A percentile compares a stretch with the other conserved stretches of the same genome.
Conservation (phyloP, 345 rosid genomes). For the Salix caprea region DNA sequence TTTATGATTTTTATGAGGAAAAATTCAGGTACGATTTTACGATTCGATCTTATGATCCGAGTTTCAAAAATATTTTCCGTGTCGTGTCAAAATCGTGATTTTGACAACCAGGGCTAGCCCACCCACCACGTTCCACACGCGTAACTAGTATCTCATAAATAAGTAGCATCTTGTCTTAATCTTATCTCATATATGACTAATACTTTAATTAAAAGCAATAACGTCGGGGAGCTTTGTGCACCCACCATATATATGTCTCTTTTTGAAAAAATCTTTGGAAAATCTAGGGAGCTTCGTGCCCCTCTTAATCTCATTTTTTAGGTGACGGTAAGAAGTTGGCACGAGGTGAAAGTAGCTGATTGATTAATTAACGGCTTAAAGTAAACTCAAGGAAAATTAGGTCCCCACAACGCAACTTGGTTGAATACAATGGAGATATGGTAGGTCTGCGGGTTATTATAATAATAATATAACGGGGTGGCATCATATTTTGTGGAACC, state of each 20-base stretch:
- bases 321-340: neutral
- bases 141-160: neutral
- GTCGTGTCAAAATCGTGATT: too few species aligned
- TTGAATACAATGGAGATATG: neutral
- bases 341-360: neutral
- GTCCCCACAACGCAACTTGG: neutral
- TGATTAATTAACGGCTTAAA: too few species aligned
- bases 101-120: neutral
- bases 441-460: neutral
- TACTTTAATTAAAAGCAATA: neutral
- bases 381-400: neutral
- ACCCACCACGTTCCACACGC: neutral
- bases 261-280: neutral
- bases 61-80: fast-evolving
- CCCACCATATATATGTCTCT: too few species aligned
- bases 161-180: neutral
- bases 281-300: neutral
- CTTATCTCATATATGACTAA: neutral
- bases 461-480: neutral
- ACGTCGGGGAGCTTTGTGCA: neutral
- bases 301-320: neutral
- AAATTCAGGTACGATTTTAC: too few species aligned
- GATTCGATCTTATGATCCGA: too few species aligned
- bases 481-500: neutral
- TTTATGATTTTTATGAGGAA: too few species aligned